Evolutionary conservation across 208 protist species (phyloP).

Genomic region (Acanthamoeba triangularis): DNA sequence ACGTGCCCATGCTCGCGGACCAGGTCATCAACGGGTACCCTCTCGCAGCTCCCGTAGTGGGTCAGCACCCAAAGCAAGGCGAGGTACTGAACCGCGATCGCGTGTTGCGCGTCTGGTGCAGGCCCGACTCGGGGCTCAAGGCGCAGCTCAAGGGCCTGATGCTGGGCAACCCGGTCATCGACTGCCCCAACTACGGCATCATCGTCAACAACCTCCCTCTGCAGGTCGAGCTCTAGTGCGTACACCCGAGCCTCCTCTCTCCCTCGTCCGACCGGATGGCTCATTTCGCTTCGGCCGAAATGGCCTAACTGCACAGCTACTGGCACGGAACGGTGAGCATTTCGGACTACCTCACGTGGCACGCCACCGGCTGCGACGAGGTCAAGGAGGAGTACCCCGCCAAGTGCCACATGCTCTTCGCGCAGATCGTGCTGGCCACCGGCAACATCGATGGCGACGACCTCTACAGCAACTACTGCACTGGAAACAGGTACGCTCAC

Average conservation of each 20-base stretch:
- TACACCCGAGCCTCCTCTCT: not conserved
- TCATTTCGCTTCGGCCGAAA: not conserved
- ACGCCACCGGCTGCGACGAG: not conserved
- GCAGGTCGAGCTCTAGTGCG: slow-evolving; percentile 62
- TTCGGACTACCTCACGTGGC: slow-evolving; percentile 24
- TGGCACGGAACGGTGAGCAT: slow-evolving; percentile 59
- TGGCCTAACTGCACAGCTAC: not conserved
- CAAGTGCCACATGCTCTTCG: slow-evolving; percentile 23
- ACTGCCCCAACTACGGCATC: slow-evolving; percentile 72
- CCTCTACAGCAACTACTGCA: slow-evolving; percentile 47
- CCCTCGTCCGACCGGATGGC: not conserved
- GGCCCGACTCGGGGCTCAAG: not conserved
- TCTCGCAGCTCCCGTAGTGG: not conserved
- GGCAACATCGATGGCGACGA: slow-evolving; percentile 64
- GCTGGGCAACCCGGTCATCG: slow-evolving; percentile 76
- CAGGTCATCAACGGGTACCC: slow-evolving; percentile 57
- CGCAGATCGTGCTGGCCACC: slow-evolving; percentile 3
- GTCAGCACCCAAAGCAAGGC: not conserved
- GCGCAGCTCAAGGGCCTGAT: slow-evolving; percentile 58
- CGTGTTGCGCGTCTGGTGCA: not conserved
- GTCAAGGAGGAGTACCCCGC: slow-evolving; percentile 28
- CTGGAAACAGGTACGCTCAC: not conserved
- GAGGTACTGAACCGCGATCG: not conserved
- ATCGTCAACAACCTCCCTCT: slow-evolving; percentile 44
- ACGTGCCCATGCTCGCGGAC: slow-evolving; percentile 54